Conservation (phyloP, 2,329 filamentous ascomycete genomes). For the Sclerotiophoma versabilis region DNA sequence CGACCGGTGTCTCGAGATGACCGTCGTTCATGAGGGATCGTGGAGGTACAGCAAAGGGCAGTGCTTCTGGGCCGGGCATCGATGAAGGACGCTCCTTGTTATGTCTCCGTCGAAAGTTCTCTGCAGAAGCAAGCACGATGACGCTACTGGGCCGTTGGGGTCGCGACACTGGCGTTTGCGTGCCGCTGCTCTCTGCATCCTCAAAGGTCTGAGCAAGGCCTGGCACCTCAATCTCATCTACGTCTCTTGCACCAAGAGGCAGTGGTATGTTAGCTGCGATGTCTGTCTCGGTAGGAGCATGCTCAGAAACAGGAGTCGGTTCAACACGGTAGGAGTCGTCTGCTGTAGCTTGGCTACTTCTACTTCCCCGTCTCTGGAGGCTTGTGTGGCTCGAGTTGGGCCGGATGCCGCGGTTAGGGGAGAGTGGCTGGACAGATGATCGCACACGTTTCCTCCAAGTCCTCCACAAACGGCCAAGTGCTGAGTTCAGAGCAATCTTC, state of each 20-base stretch:
- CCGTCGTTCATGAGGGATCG: constrained; percentile 3
- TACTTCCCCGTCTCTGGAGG: constrained; percentile 38
- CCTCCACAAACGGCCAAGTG: constrained; percentile 88
- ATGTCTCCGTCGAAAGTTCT: constrained; percentile 26
- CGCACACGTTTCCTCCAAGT: constrained; percentile 90
- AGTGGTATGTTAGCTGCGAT: constrained; percentile 70
- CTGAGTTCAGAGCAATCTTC: constrained; percentile 86
- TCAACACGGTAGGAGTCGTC: constrained; percentile 31
- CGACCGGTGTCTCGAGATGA: constrained; percentile 27
- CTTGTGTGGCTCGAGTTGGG: constrained; percentile 40
- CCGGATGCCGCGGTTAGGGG: constrained; percentile 37
- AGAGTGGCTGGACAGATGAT: constrained; percentile 35
- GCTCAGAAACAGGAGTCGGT: constrained; percentile 47
- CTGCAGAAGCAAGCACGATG: constrained; percentile 36
- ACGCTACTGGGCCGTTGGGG: constrained; percentile 39
- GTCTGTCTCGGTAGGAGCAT: constrained; percentile 53
- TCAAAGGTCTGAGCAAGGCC: constrained; percentile 73
- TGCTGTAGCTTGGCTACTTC: constrained; percentile 40
- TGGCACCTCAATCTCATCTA: constrained; percentile 82
- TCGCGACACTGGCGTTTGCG: constrained; percentile 35
- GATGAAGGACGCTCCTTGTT: constrained; percentile 38
- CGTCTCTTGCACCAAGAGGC: constrained; percentile 70
- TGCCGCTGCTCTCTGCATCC: constrained; percentile 40
- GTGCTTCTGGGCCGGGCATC: constrained; percentile 36
- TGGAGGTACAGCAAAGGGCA: constrained; percentile 28